phyloP scores from a whole-genome alignment of 345 rosid species.

The Hevea brasiliensis region DNA sequence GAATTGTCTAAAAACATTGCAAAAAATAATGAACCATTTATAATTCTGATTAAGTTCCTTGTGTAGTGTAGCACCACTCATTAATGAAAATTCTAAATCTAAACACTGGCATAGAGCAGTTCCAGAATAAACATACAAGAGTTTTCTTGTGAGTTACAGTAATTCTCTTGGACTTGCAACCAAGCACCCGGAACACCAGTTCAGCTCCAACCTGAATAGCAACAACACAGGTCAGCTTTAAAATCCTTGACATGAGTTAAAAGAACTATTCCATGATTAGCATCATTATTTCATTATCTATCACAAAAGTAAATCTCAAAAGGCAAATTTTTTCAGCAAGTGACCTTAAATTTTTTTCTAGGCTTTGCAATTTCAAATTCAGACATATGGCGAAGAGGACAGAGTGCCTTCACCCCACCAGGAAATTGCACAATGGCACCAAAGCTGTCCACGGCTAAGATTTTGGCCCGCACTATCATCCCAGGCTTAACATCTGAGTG shows the following conservation, averaged over 20 bases:
- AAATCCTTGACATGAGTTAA: slow-evolving; percentile 14
- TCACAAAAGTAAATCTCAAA: background rate
- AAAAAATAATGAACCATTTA: background rate
- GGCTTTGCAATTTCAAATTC: slow-evolving; percentile 90
- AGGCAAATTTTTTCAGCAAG: slow-evolving; percentile 10
- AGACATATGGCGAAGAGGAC: slow-evolving; percentile 95
- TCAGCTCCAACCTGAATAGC: slow-evolving; percentile 80
- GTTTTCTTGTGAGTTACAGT: slow-evolving; percentile 94
- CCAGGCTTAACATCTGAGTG: slow-evolving; percentile 98
- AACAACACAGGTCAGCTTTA: slow-evolving; percentile 18
- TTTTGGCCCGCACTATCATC: slow-evolving; percentile 81
- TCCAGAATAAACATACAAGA: slow-evolving; percentile 58
- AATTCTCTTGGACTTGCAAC: slow-evolving; percentile 94
- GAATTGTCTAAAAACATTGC: background rate
- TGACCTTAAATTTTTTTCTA: slow-evolving; percentile 83
- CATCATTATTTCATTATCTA: background rate
- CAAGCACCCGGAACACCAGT: slow-evolving; percentile 83
- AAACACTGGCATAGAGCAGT: background rate
- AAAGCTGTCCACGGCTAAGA: slow-evolving; percentile 68
- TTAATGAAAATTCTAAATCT: slow-evolving; percentile 1
- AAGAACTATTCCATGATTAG: slow-evolving; percentile 8
- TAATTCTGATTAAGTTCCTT: background rate
- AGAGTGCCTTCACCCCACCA: slow-evolving; percentile 95
- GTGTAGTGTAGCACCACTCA: too few relatives aligned
- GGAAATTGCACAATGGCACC: slow-evolving; percentile 97